Evolutionary conservation across 768 basidiomycete genomes (phyloP).

Genomic region (Xerocomus potaroensis): DNA sequence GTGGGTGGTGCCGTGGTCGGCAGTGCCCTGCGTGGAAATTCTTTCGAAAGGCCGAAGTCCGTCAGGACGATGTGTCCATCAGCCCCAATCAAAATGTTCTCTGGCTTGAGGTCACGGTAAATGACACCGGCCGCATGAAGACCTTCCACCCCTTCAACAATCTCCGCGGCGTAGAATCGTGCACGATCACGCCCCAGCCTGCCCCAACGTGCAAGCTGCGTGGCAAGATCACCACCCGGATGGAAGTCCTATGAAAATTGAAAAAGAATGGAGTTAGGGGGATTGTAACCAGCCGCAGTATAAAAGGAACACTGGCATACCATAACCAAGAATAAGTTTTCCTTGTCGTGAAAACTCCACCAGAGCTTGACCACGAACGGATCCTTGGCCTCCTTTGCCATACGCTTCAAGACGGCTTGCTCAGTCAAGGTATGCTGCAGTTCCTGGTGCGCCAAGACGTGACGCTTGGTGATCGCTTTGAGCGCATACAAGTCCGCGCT

Average conservation of each 20-base stretch:
- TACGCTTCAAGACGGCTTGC: constrained; percentile 90
- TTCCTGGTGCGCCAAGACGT: constrained; percentile 95
- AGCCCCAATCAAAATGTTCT: constrained; percentile 91
- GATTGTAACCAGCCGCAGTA: constrained; percentile 3
- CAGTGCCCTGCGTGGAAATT: constrained; percentile 61
- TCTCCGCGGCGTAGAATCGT: constrained; percentile 96
- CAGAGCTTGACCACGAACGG: constrained; percentile 95
- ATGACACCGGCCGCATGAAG: constrained; percentile 93
- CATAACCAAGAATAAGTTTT: constrained; percentile 96
- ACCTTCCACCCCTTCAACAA: constrained; percentile 94
- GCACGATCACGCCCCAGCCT: constrained; percentile 90
- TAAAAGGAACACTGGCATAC: constrained; percentile 36
- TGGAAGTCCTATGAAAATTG: constrained; percentile 71
- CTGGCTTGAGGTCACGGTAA: constrained; percentile 95
- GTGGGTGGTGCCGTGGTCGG: constrained; percentile 54
- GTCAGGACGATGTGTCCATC: constrained; percentile 97
- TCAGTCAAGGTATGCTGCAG: constrained; percentile 95
- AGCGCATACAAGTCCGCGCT: constrained; percentile 78
- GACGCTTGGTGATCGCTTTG: constrained; percentile 97
- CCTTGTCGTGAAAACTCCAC: constrained; percentile 98
- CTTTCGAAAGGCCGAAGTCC: constrained; percentile 94
- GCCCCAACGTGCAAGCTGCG: constrained; percentile 95
- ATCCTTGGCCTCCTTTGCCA: constrained; percentile 84
- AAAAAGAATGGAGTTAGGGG: constrained; percentile 14
- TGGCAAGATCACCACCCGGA: constrained; percentile 94